Evolutionary conservation across 148 eudicot species (phyloP), one percentile per base, ranked within the genome.

Genomic region (Rhododendron henanense): DNA sequence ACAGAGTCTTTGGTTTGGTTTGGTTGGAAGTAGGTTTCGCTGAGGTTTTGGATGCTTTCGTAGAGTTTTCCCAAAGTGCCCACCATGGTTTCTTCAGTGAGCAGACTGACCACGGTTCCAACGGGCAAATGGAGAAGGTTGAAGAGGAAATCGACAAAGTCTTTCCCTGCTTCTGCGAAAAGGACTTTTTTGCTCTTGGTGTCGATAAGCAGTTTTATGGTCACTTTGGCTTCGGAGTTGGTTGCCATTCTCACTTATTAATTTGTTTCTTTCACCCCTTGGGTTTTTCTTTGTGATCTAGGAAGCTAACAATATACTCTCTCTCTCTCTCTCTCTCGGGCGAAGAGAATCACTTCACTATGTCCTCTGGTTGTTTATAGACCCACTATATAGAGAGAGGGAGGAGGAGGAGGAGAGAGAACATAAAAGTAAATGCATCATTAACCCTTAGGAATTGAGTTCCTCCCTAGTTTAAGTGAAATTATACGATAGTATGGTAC

Each of bases 71-170:
- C 88, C 0, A 88, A 63, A 41, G 84, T 78, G 0, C 92, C 89
- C 10, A 74, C 86, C 88, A 65, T 87, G 71, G 57, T 75, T 11
- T 88, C 21, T 1, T 75, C 59, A 0, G 33, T 75, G 45, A 87
- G 57, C 13, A 90, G 51, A 8, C 85, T 76, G 8, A 71, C 53
- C 6, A 89, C 85, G 10, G 89, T 85, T 2, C 81, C 88, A 28
- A 87, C 55, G 1, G 92, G 92, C 28, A 90, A n/a, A 1, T 84
- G 50, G 50, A 90, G 80, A 2, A 90, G 85, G 48, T 69, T 44
- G 44, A 90, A 84, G 33, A 90, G 84, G 75, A 88, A 88, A 59
- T 90, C 89, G 0, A 90, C 90, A 8, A 90, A 88, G 11, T 87
- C 90, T 14, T 87, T 88, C 3, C 85, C 85, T 8, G 90, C 87